A percentile compares a stretch with the other conserved stretches of the same genome.
Evolutionary conservation across 2,329 filamentous ascomycete species (phyloP).

Genomic region (Chlorencoelia australis): DNA sequence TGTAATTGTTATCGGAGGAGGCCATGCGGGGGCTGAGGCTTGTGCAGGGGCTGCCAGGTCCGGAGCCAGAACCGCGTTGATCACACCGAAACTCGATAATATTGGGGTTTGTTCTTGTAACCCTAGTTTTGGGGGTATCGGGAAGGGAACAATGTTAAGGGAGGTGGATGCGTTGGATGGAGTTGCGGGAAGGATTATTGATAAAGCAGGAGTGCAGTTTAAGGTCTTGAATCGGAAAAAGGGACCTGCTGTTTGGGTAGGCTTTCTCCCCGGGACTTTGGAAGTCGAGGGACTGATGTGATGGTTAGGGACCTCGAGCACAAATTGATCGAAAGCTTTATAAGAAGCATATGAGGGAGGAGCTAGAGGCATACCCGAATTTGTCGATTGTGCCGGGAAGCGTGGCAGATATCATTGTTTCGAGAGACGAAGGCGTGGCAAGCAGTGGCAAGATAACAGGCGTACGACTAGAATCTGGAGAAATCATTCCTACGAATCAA

Average conservation of each 20-base stretch:
- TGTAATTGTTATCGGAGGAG: slow-evolving; percentile 91
- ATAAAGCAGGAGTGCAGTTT: slow-evolving; percentile 93
- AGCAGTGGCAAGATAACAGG: slow-evolving; percentile 68
- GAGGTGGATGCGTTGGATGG: slow-evolving; percentile 95
- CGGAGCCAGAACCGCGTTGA: slow-evolving; percentile 77
- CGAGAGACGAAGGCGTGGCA: slow-evolving; percentile 40
- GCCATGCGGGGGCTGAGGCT: slow-evolving; percentile 91
- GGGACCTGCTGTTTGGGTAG: slow-evolving; percentile 81
- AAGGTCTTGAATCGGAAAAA: slow-evolving; percentile 79
- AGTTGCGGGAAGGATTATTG: slow-evolving; percentile 76
- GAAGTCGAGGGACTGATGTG: background rate
- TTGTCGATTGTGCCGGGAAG: slow-evolving; percentile 75
- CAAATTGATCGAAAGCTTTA: slow-evolving; percentile 92
- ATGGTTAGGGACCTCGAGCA: slow-evolving; percentile 65
- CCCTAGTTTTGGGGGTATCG: slow-evolving; percentile 95
- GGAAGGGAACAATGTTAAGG: slow-evolving; percentile 90
- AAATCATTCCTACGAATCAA: slow-evolving; percentile 66
- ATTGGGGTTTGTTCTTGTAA: slow-evolving; percentile 95
- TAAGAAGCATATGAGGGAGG: slow-evolving; percentile 80
- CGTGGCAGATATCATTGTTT: slow-evolving; percentile 82
- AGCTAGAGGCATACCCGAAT: slow-evolving; percentile 68
- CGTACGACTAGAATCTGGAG: slow-evolving; percentile 77
- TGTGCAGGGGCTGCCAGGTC: slow-evolving; percentile 81
- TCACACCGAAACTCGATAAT: slow-evolving; percentile 82
- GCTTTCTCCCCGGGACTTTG: background rate